phyloP scores from a whole-genome alignment of 108 stramenopile genomes.

The Craspedostauros australis region DNA sequence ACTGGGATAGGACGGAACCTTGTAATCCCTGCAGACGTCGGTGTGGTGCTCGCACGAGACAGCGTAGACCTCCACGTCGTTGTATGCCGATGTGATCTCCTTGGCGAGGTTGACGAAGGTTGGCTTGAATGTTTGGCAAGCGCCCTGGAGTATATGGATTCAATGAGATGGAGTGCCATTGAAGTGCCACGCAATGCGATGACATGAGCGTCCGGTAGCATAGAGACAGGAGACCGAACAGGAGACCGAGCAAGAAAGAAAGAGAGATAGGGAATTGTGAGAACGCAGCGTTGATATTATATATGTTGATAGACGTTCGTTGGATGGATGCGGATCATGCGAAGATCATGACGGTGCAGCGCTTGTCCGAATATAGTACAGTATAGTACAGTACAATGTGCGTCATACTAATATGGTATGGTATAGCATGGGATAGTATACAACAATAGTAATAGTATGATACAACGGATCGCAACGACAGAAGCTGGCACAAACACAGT shows the following conservation, averaged over 20 bases:
- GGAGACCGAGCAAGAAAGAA: background rate
- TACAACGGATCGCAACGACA: too few relatives aligned
- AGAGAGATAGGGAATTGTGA: too few relatives aligned
- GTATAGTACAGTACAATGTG: too few relatives aligned
- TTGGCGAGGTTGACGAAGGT: conserved; percentile 22
- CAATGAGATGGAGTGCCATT: background rate
- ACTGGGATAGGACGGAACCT: conserved; percentile 10
- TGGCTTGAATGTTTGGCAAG: conserved; percentile 21
- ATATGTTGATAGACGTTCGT: too few relatives aligned
- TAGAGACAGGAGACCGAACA: background rate
- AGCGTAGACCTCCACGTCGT: conserved; percentile 29
- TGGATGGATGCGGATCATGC: too few relatives aligned
- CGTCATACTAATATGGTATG: too few relatives aligned
- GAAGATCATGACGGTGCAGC: too few relatives aligned
- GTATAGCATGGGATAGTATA: too few relatives aligned
- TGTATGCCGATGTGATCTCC: conserved; percentile 4
- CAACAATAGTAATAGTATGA: too few relatives aligned
- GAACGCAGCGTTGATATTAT: too few relatives aligned
- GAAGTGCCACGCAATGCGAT: background rate
- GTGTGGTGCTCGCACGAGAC: conserved; percentile 30
- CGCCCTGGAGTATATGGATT: conserved; percentile 7
- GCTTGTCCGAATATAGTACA: too few relatives aligned
- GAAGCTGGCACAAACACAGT: too few relatives aligned
- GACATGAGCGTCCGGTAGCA: background rate
- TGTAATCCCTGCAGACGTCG: conserved; percentile 15